Evolutionary conservation across 768 basidiomycete species (phyloP).

Genomic region (Boletus insuetus): DNA sequence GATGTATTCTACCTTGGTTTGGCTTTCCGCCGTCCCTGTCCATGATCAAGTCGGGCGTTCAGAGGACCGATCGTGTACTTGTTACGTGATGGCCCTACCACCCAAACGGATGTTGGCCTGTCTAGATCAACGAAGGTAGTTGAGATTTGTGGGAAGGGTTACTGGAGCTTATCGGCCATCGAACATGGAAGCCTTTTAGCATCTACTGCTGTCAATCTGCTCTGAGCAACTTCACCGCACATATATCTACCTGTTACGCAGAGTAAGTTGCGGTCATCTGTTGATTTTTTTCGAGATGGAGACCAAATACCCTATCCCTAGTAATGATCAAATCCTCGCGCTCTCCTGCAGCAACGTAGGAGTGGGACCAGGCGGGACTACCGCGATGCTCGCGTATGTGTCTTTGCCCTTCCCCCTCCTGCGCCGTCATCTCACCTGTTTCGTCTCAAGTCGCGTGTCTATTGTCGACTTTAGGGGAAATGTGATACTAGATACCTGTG

Average conservation of each 20-base stretch:
- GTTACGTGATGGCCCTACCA: conserved; percentile 22
- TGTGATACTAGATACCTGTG: conserved; percentile 59
- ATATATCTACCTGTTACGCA: conserved; percentile 24
- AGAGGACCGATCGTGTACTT: conserved; percentile 10
- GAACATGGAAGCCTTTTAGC: conserved; percentile 5
- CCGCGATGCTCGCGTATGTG: conserved; percentile 78
- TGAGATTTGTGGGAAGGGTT: conserved; percentile 20
- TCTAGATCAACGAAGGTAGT: conserved; percentile 10
- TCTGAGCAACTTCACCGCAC: conserved; percentile 10
- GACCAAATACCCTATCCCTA: conserved; percentile 32
- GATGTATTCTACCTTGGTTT: conserved; percentile 25
- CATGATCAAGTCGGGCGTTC: conserved; percentile 7
- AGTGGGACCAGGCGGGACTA: conserved; percentile 77
- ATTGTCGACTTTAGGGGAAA: conserved; percentile 59
- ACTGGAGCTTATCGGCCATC: conserved; percentile 23
- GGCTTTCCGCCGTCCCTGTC: conserved; percentile 11
- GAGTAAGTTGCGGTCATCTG: conserved; percentile 17
- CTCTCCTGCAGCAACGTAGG: conserved; percentile 72
- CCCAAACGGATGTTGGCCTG: conserved; percentile 10
- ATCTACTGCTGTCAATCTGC: conserved; percentile 15
- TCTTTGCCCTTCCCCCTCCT: conserved; percentile 3
- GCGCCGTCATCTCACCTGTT: conserved; percentile 6
- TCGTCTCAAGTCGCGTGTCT: conserved; percentile 43
- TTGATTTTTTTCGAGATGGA: conserved; percentile 27
- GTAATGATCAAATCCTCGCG: conserved; percentile 49